Evolutionary conservation across 768 basidiomycete species (phyloP).

Genomic region (Kwoniella shandongensis): DNA sequence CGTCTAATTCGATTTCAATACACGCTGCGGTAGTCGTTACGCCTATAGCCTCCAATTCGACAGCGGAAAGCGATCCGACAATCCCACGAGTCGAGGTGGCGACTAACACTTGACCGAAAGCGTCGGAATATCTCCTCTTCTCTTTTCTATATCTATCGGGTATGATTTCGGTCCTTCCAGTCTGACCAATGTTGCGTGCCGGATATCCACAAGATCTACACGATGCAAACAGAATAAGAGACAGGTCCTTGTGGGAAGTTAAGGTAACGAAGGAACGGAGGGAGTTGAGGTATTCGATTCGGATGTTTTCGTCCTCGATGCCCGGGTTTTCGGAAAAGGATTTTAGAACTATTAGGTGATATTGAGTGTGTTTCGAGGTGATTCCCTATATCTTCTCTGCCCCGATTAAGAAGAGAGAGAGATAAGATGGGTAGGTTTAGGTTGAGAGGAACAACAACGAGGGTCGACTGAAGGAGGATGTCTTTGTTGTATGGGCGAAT

Average conservation of each 20-base stretch:
- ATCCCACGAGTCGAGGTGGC: background rate
- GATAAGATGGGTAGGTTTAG: slow-evolving; percentile 11
- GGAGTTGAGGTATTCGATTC: background rate
- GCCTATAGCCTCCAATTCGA: background rate
- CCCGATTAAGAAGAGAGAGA: slow-evolving; percentile 19
- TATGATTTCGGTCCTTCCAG: background rate
- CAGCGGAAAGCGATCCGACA: no score
- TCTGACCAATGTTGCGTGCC: background rate
- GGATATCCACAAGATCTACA: slow-evolving; percentile 3
- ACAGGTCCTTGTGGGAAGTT: background rate
- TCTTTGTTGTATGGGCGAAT: background rate
- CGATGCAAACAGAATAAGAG: no score
- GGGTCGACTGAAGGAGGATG: slow-evolving; percentile 1
- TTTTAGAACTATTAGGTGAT: no score
- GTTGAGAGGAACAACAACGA: background rate
- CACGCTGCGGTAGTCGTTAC: background rate
- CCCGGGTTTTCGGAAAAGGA: no score
- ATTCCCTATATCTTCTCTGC: slow-evolving; percentile 17
- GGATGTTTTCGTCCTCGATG: no score
- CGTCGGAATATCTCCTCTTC: slow-evolving; percentile 1
- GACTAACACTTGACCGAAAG: background rate
- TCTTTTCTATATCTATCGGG: background rate
- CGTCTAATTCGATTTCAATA: background rate
- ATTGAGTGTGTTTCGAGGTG: background rate
- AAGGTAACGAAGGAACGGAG: background rate